These are phyloP conservation scores for Diaporthe vaccinii DNA, from an alignment of 2,329 filamentous ascomycete genomes.

Conservation along the genomic window DNA sequence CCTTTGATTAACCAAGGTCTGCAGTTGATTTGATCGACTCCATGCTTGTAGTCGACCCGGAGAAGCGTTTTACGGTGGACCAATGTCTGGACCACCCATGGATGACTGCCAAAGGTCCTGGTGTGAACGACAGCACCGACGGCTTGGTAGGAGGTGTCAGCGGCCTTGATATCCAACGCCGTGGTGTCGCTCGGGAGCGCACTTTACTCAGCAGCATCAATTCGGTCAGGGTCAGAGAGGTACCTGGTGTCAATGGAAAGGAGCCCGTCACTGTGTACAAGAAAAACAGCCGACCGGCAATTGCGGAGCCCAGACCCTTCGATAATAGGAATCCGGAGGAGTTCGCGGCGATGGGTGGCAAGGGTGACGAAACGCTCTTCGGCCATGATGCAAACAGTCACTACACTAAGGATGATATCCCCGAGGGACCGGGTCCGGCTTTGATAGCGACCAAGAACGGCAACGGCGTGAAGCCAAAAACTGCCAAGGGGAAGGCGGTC, in stretches of 20 bases:
- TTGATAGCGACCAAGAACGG: conserved; percentile 45
- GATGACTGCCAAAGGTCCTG: conserved; percentile 75
- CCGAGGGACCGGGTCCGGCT: conserved; percentile 21
- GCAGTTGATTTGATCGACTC: conserved; percentile 89
- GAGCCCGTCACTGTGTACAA: conserved; percentile 79
- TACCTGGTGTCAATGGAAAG: conserved; percentile 65
- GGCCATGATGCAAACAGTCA: conserved; percentile 70
- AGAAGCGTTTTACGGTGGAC: conserved; percentile 87
- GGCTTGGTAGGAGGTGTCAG: conserved; percentile 90
- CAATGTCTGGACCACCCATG: conserved; percentile 93
- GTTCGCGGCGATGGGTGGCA: conserved; percentile 88
- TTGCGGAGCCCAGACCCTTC: conserved; percentile 74
- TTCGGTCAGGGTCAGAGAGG: conserved; percentile 72
- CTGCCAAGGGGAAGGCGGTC: conserved; percentile 31
- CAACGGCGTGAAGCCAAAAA: conserved; percentile 37
- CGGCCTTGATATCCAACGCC: conserved; percentile 84
- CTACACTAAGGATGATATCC: conserved; percentile 60
- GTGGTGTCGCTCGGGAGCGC: conserved; percentile 84
- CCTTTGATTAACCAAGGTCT: conserved; percentile 13
- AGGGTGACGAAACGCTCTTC: conserved; percentile 85
- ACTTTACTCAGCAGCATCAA: conserved; percentile 89
- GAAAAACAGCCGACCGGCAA: conserved; percentile 69
- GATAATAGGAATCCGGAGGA: conserved; percentile 77
- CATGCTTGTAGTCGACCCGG: conserved; percentile 92
- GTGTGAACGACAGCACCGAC: conserved; percentile 87